Conservation (phyloP, 73 alveolate species). For the Stentor coeruleus region DNA sequence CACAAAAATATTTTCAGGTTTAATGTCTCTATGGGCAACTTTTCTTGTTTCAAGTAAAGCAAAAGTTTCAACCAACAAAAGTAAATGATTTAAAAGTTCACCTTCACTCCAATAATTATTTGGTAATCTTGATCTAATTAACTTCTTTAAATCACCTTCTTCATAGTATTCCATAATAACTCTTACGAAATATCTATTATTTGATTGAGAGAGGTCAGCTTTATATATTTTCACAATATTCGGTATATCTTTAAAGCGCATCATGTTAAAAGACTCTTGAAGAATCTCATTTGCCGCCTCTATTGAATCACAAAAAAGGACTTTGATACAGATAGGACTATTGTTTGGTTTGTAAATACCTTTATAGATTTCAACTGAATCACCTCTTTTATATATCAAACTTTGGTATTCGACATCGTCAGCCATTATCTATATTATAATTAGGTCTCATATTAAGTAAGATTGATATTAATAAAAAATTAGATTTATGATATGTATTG, state of each 20-base stretch:
- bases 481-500: too few relatives aligned
- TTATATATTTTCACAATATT: neutral
- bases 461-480: too few relatives aligned
- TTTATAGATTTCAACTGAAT: neutral
- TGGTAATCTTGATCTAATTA: neutral
- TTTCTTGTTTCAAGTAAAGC: neutral
- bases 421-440: too few relatives aligned
- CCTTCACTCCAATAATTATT: neutral
- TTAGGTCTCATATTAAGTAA: too few relatives aligned
- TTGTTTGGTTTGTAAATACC: neutral
- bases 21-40: constrained; percentile 6
- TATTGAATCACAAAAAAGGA: neutral
- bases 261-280: neutral
- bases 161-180: neutral
- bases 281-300: neutral
- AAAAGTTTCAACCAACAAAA: neutral
- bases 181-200: neutral
- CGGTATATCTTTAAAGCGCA: neutral
- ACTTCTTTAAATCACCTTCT: neutral
- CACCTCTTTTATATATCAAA: neutral
- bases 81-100: neutral
- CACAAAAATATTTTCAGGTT: constrained; percentile 6
- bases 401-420: neutral
- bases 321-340: too few relatives aligned
- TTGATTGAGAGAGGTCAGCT: neutral